A percentile compares a stretch with the other conserved stretches of the same genome.
These are phyloP conservation scores for Raffaelea deltoideospora DNA, from an alignment of 2,329 filamentous ascomycete species.

Conservation along the genomic window DNA sequence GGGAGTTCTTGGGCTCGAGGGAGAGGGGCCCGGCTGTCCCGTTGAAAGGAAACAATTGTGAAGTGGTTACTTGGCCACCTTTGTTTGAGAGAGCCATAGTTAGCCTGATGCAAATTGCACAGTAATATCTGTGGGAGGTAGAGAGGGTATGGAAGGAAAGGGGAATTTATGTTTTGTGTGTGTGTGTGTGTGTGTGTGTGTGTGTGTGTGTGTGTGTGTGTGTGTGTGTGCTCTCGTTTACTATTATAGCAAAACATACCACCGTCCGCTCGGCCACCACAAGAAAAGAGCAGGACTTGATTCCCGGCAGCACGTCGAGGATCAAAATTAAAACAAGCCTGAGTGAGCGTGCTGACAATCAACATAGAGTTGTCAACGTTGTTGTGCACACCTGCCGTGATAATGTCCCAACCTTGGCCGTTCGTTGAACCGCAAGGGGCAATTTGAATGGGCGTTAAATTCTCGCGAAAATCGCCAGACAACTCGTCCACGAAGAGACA, in stretches of 20 bases:
- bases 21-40: constrained; percentile 24
- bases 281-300: constrained; percentile 41
- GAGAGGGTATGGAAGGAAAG: too few species aligned
- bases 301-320: constrained; percentile 31
- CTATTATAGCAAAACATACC: too few species aligned
- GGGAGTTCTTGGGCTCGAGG: constrained; percentile 29
- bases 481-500: constrained; percentile 31
- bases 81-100: too few species aligned
- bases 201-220: too few species aligned
- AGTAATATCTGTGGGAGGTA: too few species aligned
- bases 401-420: constrained; percentile 31
- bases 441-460: constrained; percentile 29
- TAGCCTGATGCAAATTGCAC: too few species aligned
- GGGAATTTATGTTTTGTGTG: too few species aligned
- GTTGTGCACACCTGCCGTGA: constrained; percentile 35
- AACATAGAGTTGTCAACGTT: constrained; percentile 29
- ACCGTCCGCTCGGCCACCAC: constrained; percentile 41
- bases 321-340: constrained; percentile 45
- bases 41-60: constrained; percentile 34
- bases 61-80: constrained; percentile 32
- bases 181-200: too few species aligned
- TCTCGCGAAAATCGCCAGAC: constrained; percentile 32
- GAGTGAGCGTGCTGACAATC: constrained; percentile 39
- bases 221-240: too few species aligned
- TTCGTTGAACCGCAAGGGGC: constrained; percentile 25